Evolutionary conservation across 164 flowering plant genomes (phyloP), one percentile per base, ranked within the genome.

Genomic region (Magnolia changhungtana): DNA sequence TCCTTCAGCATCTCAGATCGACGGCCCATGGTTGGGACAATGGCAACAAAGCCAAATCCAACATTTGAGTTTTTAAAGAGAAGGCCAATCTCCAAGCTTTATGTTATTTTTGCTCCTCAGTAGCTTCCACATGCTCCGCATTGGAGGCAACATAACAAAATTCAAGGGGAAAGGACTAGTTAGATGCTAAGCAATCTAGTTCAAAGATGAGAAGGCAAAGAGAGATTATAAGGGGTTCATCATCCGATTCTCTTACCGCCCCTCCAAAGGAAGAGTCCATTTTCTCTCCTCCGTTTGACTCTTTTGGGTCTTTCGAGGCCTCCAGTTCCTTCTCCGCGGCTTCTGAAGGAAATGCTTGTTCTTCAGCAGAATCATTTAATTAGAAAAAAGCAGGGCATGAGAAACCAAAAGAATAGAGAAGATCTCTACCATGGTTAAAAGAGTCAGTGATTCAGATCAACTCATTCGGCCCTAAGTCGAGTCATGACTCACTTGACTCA

Each of bases 111-210:
- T 29, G 51, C 8, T 10, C 72, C 86, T 72, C 87, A n/a, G 88
- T 20, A 72, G 82, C 84, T 82, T 86, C 95, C 97, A 90, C 75
- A 65, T 67, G 72, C 86, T 80, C 97, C 90, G 93, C 90, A 84
- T 69, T 69, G 14, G 37, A 63, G 66, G 31, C 51, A 65, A 14
- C 2, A 65, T 65, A 61, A 63, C 50, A 73, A 67, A 75, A 52
- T 68, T 50, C 31, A 72, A 24, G 55, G 27, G 14, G 4, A 16
- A 29, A 2, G 55, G 20, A 27, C 10, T 1, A 21, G 8, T 49
- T 1, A 65, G 16, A 8, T 21, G n/a, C n/a, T n/a, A 64, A 50
- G 23, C 51, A 16, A 27, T 21, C 7, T 1, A 31, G 20, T 19
- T 2, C 1, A 69, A 23, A 23, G 50, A 50, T 18, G n/a, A 55